phyloP scores from a whole-genome alignment of 305 asterid species.

The Solanum aculeatissimum region DNA sequence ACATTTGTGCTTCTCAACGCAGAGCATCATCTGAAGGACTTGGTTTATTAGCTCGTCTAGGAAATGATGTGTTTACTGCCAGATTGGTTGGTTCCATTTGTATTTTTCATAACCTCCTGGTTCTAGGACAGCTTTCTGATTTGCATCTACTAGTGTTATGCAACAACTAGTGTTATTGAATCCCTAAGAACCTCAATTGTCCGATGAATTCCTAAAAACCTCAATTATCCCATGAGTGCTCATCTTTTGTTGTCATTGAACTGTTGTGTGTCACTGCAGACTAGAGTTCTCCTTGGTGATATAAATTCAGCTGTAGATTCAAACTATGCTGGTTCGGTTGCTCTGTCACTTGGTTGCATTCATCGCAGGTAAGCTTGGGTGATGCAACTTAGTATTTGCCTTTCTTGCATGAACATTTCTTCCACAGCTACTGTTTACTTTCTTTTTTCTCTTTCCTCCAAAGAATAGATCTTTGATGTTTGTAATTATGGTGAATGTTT shows the following conservation, averaged over 20 bases:
- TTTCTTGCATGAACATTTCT: not conserved
- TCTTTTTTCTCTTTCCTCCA: not conserved
- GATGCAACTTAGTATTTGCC: not conserved
- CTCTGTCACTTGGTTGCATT: slow-evolving; percentile 91
- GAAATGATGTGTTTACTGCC: slow-evolving; percentile 90
- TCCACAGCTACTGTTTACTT: not conserved
- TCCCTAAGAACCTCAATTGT: not conserved
- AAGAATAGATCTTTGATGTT: not conserved
- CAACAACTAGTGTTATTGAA: not conserved
- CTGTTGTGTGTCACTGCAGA: slow-evolving; percentile 40
- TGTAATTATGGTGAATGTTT: not conserved
- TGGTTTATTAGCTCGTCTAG: slow-evolving; percentile 93
- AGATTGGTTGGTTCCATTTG: slow-evolving; percentile 63
- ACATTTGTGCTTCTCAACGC: slow-evolving; percentile 90
- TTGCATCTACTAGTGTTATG: not conserved
- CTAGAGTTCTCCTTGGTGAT: slow-evolving; percentile 77
- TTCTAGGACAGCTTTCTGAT: not conserved
- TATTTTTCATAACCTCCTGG: not conserved
- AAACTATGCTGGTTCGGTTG: slow-evolving; percentile 80
- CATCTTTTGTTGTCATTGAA: not conserved
- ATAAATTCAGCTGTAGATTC: slow-evolving; percentile 48
- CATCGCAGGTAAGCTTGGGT: slow-evolving; percentile 74
- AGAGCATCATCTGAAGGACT: slow-evolving; percentile 98
- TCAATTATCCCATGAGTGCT: not conserved
- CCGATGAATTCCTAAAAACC: not conserved